Base-by-base conservation (phyloP, 495 filamentous ascomycete species). In the Endocarpon pusillum region DNA sequence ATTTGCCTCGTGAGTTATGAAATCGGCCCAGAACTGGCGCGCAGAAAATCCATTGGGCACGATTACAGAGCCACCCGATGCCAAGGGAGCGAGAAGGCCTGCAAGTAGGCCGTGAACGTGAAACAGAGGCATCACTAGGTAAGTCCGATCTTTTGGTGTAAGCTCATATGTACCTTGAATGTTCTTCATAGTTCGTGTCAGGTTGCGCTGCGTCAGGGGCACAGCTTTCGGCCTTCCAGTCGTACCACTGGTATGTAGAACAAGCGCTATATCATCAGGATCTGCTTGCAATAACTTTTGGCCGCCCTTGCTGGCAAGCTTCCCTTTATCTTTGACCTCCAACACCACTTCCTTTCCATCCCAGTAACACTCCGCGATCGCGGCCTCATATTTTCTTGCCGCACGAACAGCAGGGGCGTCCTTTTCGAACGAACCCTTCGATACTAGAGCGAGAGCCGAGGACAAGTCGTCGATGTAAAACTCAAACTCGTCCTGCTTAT, bases 391-490 rank as follows among this genome's bases (percentile, higher is more conserved):
- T 53, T 71, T 80, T 37, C 68, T 60, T 3, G 78, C 81, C 3
- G 81, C 81, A 38, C 68, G 63, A 7, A 87, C 77, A 14, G 75
- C 78, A 8, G 78, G 67, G 28, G 64, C 71, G 49, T 72, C 57
- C 38, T 61, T 52, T 12, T 54, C 48, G 42, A 72, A 78, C 11
- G 76, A 71, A 10, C 77, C 81, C 34, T 61, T 58, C 3, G 81
- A 77, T 7, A 87, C 74, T 25, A 87, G 60, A 3, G 78, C 67
- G 27, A 87, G 54, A 23, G 73, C 75, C 7, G 79, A 81, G 44
- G 67, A 78, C 43, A 89, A 64, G 51, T 89, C 81, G 22, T 81
- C 73, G 42, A 87, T 84, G 51, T 85, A 89, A 55, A 89, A 86
- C 51, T 87, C 80, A 48, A 87, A 85, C 51, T 87, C 81, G 19